These are phyloP conservation scores for Gossypium rotundifolium DNA, from an alignment of 345 rosid genomes.

Conservation along the genomic window DNA sequence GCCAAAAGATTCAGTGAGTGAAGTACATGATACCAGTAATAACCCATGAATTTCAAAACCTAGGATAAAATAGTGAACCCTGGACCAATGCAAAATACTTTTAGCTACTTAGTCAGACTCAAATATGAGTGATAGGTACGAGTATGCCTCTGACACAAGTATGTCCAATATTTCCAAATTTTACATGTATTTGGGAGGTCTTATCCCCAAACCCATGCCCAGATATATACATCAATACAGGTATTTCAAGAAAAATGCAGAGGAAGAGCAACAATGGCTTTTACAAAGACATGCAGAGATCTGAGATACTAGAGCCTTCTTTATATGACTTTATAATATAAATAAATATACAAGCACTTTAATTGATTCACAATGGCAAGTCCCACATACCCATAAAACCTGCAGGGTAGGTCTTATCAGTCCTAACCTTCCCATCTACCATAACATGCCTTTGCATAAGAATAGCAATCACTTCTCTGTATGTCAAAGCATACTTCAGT, in stretches of 20 bases:
- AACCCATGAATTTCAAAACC: background rate
- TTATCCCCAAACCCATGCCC: background rate
- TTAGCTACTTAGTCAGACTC: background rate
- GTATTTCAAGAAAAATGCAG: background rate
- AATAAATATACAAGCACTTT: background rate
- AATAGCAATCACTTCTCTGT: conserved; percentile 61
- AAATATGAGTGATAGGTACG: background rate
- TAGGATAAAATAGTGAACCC: background rate
- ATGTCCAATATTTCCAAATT: background rate
- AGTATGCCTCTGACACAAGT: background rate
- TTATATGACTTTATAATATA: background rate
- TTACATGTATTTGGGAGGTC: background rate
- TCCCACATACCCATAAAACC: conserved; percentile 71
- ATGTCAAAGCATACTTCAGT: conserved; percentile 54
- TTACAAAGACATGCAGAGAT: background rate
- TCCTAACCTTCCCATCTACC: conserved; percentile 75
- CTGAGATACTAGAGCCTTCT: background rate
- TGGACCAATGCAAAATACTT: background rate
- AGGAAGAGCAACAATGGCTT: background rate
- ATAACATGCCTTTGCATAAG: conserved; percentile 76
- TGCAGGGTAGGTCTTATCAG: conserved; percentile 74
- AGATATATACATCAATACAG: background rate
- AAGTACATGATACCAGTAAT: background rate
- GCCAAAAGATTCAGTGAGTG: background rate
- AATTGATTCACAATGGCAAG: background rate